Evolutionary conservation across 768 basidiomycete genomes (phyloP).

Genomic region (Lentinula aciculospora): DNA sequence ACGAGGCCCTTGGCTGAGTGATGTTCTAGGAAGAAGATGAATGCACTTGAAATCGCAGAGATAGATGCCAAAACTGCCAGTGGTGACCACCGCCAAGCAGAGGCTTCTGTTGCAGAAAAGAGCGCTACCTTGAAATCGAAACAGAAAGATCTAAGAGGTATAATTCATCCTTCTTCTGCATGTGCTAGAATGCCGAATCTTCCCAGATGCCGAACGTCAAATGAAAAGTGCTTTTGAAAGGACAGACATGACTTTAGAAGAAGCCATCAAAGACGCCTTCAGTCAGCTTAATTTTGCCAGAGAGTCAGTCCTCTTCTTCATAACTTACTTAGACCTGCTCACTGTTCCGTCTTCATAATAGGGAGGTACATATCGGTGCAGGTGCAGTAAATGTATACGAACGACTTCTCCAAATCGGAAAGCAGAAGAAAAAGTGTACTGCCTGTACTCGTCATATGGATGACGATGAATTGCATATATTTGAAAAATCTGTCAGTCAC

Average conservation of each 20-base stretch:
- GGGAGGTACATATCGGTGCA: conserved; percentile 15
- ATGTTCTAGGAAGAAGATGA: conserved; percentile 58
- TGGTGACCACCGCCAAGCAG: conserved; percentile 54
- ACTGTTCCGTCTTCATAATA: not conserved
- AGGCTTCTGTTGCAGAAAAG: conserved; percentile 54
- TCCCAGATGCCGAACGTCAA: conserved; percentile 43
- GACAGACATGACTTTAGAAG: conserved; percentile 30
- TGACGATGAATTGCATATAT: conserved; percentile 41
- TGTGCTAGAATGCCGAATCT: not conserved
- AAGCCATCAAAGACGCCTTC: conserved; percentile 41
- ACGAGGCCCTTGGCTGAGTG: not conserved
- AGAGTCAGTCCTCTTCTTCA: not conserved
- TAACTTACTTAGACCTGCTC: not conserved
- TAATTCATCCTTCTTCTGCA: conserved; percentile 6
- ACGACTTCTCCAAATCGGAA: conserved; percentile 49
- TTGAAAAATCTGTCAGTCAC: conserved; percentile 65
- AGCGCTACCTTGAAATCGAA: conserved; percentile 60
- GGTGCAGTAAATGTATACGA: conserved; percentile 40
- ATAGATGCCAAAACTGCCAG: conserved; percentile 40
- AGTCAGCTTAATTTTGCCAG: conserved; percentile 20
- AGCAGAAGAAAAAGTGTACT: conserved; percentile 61
- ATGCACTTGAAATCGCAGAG: conserved; percentile 47
- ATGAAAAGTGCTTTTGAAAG: conserved; percentile 34
- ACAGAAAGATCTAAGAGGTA: conserved; percentile 59
- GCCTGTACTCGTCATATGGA: conserved; percentile 72